These are phyloP conservation scores for Syncephalis plumigaleata DNA, from an alignment of 371 early-diverging fungal genomes.

Conservation along the genomic window DNA sequence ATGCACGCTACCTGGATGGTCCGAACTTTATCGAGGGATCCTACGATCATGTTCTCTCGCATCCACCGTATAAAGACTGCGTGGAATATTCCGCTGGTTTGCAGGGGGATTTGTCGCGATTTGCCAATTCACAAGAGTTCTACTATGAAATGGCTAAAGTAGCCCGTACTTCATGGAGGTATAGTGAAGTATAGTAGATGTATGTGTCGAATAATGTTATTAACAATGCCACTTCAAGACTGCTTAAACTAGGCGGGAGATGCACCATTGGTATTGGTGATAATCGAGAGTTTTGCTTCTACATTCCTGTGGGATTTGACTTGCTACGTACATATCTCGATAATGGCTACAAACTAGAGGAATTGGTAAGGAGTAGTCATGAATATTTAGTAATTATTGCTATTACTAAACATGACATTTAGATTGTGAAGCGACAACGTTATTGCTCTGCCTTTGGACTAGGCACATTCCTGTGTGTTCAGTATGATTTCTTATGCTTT, in stretches of 20 bases:
- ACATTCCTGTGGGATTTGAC: slow-evolving; percentile 72
- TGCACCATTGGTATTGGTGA: slow-evolving; percentile 83
- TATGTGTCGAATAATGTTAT: not conserved
- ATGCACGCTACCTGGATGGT: slow-evolving; percentile 41
- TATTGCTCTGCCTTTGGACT: slow-evolving; percentile 79
- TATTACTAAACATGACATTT: not conserved
- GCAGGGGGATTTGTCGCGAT: slow-evolving; percentile 65
- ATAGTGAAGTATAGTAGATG: slow-evolving; percentile 1
- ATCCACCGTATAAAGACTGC: slow-evolving; percentile 91
- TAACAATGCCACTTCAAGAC: slow-evolving; percentile 15
- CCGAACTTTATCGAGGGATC: slow-evolving; percentile 36
- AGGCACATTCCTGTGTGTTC: slow-evolving; percentile 72
- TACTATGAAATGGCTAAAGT: slow-evolving; percentile 57
- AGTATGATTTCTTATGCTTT: slow-evolving; percentile 78
- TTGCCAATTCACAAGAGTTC: slow-evolving; percentile 58
- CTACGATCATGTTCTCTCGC: slow-evolving; percentile 75
- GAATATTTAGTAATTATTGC: too few relatives aligned
- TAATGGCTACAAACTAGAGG: slow-evolving; percentile 75
- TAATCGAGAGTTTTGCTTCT: slow-evolving; percentile 74
- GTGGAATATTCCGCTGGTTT: slow-evolving; percentile 40
- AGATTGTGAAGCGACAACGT: slow-evolving; percentile 77
- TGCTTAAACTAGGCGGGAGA: slow-evolving; percentile 53
- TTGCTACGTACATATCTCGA: slow-evolving; percentile 62
- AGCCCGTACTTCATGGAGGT: slow-evolving; percentile 50
- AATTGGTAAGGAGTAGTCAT: slow-evolving; percentile 24